These are phyloP conservation scores for Fragilaria crotonensis DNA, from an alignment of 108 stramenopile genomes.

Conservation along the genomic window DNA sequence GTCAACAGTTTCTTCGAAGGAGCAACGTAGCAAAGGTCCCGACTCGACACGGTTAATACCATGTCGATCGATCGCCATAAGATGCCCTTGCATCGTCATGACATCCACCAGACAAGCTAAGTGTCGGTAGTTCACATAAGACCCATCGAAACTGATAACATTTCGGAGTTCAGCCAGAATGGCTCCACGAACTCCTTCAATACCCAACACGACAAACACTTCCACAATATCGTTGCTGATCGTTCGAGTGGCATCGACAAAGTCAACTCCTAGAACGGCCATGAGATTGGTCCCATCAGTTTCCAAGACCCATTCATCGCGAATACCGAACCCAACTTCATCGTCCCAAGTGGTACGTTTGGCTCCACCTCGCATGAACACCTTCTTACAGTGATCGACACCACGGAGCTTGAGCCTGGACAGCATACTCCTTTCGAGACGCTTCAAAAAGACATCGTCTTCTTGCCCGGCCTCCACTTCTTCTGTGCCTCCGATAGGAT, in stretches of 20 bases:
- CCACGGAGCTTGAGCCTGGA: constrained; percentile 85
- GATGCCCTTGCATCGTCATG: constrained; percentile 97
- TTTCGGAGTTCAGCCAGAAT: constrained; percentile 78
- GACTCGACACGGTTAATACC: constrained; percentile 97
- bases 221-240: constrained; percentile 95
- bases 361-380: constrained; percentile 88
- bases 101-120: constrained; percentile 94
- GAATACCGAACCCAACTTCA: constrained; percentile 70
- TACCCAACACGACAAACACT: constrained; percentile 91
- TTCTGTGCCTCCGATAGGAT: constrained; percentile 29
- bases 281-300: constrained; percentile 97
- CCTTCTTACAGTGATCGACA: constrained; percentile 89
- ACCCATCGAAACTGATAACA: constrained; percentile 93
- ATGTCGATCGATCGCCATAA: constrained; percentile 97
- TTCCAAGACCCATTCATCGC: constrained; percentile 92
- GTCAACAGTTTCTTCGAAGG: constrained; percentile 99
- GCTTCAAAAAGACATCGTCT: constrained; percentile 90
- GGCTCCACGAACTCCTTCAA: constrained; percentile 92
- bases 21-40: constrained; percentile 91
- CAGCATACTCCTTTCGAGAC: constrained; percentile 89
- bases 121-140: constrained; percentile 99
- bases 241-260: constrained; percentile 90
- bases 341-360: constrained; percentile 84
- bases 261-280: constrained; percentile 88
- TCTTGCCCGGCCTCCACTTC: constrained; percentile 79